Percentiles rank a stretch among this genome's conserved stretches.
Conservation (phyloP, 176 grass and related monocot genomes). For the Cenchrus purpureus region DNA sequence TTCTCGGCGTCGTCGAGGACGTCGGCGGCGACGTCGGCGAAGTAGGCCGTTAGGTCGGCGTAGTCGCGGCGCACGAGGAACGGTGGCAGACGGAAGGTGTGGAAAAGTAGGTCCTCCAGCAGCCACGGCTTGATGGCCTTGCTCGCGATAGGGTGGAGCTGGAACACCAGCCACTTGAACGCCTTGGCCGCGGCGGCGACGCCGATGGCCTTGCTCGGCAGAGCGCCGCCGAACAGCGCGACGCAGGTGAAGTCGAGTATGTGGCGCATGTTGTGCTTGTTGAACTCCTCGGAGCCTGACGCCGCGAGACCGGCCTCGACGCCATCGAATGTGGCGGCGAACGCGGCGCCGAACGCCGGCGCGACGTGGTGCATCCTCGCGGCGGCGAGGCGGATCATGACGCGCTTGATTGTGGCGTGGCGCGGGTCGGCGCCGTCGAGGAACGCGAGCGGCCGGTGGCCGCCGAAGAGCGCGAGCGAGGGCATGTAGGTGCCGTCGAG, state of each 20-base stretch:
- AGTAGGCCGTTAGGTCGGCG: constrained; percentile 54
- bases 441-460: constrained; percentile 62
- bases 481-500: constrained; percentile 79
- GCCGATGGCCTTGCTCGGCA: constrained; percentile 54
- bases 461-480: constrained; percentile 56
- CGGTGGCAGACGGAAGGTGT: constrained; percentile 60
- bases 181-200: constrained; percentile 37
- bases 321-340: constrained; percentile 43
- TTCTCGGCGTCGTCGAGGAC: constrained; percentile 64
- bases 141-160: constrained; percentile 70
- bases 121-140: constrained; percentile 48
- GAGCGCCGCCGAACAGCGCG: constrained; percentile 47
- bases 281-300: constrained; percentile 49
- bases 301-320: constrained; percentile 26
- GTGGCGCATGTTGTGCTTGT: constrained; percentile 44
- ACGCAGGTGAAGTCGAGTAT: constrained; percentile 66
- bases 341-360: constrained; percentile 47
- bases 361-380: constrained; percentile 46
- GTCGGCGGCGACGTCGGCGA: constrained; percentile 37
- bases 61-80: constrained; percentile 65
- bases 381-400: constrained; percentile 54
- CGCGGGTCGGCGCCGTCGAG: constrained; percentile 62
- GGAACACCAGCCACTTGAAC: constrained; percentile 59
- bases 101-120: constrained; percentile 69
- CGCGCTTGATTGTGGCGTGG: constrained; percentile 64